A percentile compares a stretch with the other conserved stretches of the same genome.
Evolutionary conservation across 177 flowering plant genomes (phyloP).

Genomic region (Vitis hybrid): DNA sequence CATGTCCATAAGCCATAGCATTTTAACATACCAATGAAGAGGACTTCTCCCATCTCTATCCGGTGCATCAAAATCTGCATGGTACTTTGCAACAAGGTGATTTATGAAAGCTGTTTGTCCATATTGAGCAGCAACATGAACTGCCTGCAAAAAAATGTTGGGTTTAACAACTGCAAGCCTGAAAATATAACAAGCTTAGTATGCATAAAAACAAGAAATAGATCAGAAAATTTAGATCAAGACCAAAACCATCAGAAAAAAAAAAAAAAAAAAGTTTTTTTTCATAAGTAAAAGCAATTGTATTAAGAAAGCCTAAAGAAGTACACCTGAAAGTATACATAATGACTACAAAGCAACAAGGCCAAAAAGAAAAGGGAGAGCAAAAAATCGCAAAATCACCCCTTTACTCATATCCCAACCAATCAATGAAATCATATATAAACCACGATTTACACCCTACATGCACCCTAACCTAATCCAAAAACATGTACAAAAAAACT

Average conservation of each 20-base stretch:
- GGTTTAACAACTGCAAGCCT: background rate
- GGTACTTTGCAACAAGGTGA: conserved; percentile 66
- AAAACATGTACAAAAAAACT: too few species aligned
- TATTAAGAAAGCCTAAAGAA: too few species aligned
- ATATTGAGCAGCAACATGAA: conserved; percentile 95
- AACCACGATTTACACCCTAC: too few species aligned
- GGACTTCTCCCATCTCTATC: conserved; percentile 91
- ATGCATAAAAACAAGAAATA: conserved; percentile 1
- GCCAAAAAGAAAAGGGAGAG: too few species aligned
- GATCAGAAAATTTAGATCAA: background rate
- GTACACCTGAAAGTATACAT: too few species aligned
- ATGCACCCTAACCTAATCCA: too few species aligned
- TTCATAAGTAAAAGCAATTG: too few species aligned
- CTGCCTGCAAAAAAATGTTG: conserved; percentile 57
- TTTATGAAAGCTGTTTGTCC: conserved; percentile 92
- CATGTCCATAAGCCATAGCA: background rate
- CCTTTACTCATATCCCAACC: too few species aligned
- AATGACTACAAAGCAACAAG: too few species aligned
- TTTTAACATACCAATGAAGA: conserved; percentile 79
- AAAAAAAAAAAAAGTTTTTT: too few species aligned
- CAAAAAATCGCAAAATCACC: too few species aligned
- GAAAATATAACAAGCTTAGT: background rate
- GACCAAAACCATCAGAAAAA: background rate
- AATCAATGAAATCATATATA: too few species aligned
- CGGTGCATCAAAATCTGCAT: conserved; percentile 80